Percentiles rank a stretch among this genome's conserved stretches.
Evolutionary conservation across 495 filamentous ascomycete species (phyloP).

Genomic region (Penicillium odoratum): DNA sequence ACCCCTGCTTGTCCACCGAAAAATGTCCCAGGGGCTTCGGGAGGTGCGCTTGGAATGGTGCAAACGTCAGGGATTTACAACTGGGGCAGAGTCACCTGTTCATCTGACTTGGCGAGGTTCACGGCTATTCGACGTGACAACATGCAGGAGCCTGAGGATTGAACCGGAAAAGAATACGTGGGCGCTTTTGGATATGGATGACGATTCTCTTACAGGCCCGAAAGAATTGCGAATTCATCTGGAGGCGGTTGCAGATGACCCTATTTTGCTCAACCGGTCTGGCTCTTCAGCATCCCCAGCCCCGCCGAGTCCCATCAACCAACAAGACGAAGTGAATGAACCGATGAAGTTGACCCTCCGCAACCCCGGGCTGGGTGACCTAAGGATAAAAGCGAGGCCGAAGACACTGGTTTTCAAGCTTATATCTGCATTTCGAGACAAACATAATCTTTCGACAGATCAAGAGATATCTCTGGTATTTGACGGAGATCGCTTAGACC

Average conservation of each 20-base stretch:
- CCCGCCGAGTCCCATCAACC: background rate
- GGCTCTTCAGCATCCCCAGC: slow-evolving; percentile 3
- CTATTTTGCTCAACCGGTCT: slow-evolving; percentile 24
- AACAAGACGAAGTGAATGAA: slow-evolving; percentile 23
- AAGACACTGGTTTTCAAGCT: slow-evolving; percentile 58
- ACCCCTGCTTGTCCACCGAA: slow-evolving; percentile 66
- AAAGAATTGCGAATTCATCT: slow-evolving; percentile 53
- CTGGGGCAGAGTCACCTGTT: slow-evolving; percentile 49
- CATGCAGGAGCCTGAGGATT: slow-evolving; percentile 65
- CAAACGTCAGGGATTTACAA: slow-evolving; percentile 53
- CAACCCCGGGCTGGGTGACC: slow-evolving; percentile 54
- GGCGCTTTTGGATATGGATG: slow-evolving; percentile 33
- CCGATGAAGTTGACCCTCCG: slow-evolving; percentile 58
- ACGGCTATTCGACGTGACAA: slow-evolving; percentile 71
- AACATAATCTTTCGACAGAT: slow-evolving; percentile 43
- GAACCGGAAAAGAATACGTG: slow-evolving; percentile 32
- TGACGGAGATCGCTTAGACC: slow-evolving; percentile 75
- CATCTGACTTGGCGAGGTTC: slow-evolving; percentile 80
- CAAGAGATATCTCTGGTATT: slow-evolving; percentile 65
- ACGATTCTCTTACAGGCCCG: slow-evolving; percentile 29
- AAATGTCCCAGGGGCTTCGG: slow-evolving; percentile 61
- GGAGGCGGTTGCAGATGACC: slow-evolving; percentile 68
- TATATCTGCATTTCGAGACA: slow-evolving; percentile 50
- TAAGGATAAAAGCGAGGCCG: slow-evolving; percentile 57
- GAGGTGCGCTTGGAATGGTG: slow-evolving; percentile 71